A percentile compares a stretch with the other conserved stretches of the same genome.
Evolutionary conservation across 2,329 filamentous ascomycete genomes (phyloP).

Genomic region (Ophidiomyces ophidiicola): DNA sequence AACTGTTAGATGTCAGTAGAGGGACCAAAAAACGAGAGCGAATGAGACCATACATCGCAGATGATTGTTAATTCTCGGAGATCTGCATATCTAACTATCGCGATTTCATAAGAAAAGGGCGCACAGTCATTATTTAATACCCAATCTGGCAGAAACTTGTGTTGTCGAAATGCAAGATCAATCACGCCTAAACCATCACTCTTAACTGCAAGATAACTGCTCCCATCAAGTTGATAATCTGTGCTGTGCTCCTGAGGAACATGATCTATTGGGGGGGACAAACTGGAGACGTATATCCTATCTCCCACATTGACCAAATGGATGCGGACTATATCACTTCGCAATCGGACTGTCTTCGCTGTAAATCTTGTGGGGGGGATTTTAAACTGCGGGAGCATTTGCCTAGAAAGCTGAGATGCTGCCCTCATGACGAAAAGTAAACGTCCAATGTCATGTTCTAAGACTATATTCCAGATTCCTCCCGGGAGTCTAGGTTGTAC

Average conservation of each 20-base stretch:
- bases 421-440: constrained; percentile 12
- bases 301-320: constrained; percentile 5
- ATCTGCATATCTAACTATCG: constrained; percentile 2
- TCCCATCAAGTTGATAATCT: constrained; percentile 7
- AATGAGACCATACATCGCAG: constrained; percentile 8
- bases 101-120: constrained; percentile 5
- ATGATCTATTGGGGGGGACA: constrained; percentile 21
- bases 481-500: too few relatives aligned
- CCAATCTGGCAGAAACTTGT: constrained; percentile 1
- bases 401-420: constrained; percentile 7
- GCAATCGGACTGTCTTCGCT: not conserved
- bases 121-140: not conserved
- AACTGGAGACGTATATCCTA: not conserved
- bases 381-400: not conserved
- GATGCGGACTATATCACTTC: constrained; percentile 1
- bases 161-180: constrained; percentile 4
- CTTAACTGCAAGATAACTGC: constrained; percentile 8
- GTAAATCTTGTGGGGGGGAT: constrained; percentile 1
- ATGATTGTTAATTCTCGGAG: constrained; percentile 1
- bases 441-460: constrained; percentile 10
- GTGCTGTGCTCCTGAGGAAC: constrained; percentile 13
- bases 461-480: constrained; percentile 6
- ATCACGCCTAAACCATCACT: constrained; percentile 9
- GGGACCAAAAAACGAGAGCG: not conserved
- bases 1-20: constrained; percentile 1